Percentiles rank a stretch among this genome's conserved stretches.
Conservation (phyloP, 345 rosid species). For the Bretschneidera sinensis region DNA sequence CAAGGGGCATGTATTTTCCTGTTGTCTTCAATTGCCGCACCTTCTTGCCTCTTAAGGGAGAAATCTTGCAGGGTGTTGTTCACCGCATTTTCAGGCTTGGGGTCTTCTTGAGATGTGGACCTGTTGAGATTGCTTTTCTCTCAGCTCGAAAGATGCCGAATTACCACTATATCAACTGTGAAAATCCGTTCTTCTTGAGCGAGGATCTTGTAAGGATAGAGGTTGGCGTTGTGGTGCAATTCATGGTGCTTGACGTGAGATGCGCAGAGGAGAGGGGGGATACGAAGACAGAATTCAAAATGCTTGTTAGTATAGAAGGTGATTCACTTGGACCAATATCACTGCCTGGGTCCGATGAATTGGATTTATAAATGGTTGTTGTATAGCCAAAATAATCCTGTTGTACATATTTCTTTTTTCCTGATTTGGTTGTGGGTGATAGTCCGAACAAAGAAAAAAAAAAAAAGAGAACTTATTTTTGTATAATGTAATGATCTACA, state of each 20-base stretch:
- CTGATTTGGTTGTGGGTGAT: no score
- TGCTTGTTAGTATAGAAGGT: conserved; percentile 22
- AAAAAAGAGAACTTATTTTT: no score
- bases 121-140: conserved; percentile 21
- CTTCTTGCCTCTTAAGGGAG: conserved; percentile 24
- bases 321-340: conserved; percentile 23
- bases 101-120: conserved; percentile 17
- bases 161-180: conserved; percentile 17
- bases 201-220: conserved; percentile 23
- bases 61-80: conserved; percentile 25
- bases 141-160: conserved; percentile 19
- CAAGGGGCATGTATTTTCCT: conserved; percentile 2
- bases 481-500: no score
- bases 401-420: no score
- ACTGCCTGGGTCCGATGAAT: conserved; percentile 25
- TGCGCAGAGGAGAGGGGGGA: conserved; percentile 13
- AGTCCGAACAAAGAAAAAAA: no score
- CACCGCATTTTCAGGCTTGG: conserved; percentile 6
- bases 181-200: conserved; percentile 12
- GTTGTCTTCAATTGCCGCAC: conserved; percentile 32
- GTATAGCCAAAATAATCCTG: no score
- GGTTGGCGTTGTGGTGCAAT: conserved; percentile 25
- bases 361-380: conserved; percentile 18
- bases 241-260: conserved; percentile 17
- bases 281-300: conserved; percentile 15